phyloP scores from a whole-genome alignment of 306 rosid genomes.

The Arachis hypogaea region DNA sequence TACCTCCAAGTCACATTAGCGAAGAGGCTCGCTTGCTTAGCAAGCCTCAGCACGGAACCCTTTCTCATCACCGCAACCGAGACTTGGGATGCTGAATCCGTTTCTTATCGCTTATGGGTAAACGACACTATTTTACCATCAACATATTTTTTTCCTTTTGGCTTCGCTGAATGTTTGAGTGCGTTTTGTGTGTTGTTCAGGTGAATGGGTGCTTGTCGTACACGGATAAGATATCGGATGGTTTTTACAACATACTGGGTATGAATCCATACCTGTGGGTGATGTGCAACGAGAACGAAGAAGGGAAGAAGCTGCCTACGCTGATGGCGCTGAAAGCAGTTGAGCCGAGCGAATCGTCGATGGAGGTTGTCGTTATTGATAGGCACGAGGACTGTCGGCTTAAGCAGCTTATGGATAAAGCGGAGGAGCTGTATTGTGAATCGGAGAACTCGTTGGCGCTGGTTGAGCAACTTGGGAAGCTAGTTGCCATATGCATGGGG shows the following conservation, averaged over 20 bases:
- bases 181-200: conserved; percentile 47
- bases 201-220: conserved; percentile 95
- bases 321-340: conserved; percentile 75
- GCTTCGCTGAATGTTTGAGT: neutral
- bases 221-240: conserved; percentile 87
- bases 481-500: conserved; percentile 95
- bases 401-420: conserved; percentile 84
- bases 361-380: conserved; percentile 87
- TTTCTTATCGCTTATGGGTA: conserved; percentile 97
- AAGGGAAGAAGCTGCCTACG: conserved; percentile 72
- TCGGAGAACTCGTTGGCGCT: conserved; percentile 72
- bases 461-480: conserved; percentile 88
- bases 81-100: conserved; percentile 68
- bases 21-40: conserved; percentile 62
- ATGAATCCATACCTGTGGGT: conserved; percentile 96
- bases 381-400: conserved; percentile 71
- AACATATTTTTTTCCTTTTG: no score
- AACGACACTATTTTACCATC: conserved; percentile 4
- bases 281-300: conserved; percentile 81
- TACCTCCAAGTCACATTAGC: conserved; percentile 62
- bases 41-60: conserved; percentile 64
- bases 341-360: conserved; percentile 67
- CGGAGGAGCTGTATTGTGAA: conserved; percentile 73
- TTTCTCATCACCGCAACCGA: conserved; percentile 51
- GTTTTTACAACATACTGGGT: conserved; percentile 92